These are phyloP conservation scores for Leccinellum luteum DNA, from an alignment of 768 basidiomycete genomes.

Conservation along the genomic window DNA sequence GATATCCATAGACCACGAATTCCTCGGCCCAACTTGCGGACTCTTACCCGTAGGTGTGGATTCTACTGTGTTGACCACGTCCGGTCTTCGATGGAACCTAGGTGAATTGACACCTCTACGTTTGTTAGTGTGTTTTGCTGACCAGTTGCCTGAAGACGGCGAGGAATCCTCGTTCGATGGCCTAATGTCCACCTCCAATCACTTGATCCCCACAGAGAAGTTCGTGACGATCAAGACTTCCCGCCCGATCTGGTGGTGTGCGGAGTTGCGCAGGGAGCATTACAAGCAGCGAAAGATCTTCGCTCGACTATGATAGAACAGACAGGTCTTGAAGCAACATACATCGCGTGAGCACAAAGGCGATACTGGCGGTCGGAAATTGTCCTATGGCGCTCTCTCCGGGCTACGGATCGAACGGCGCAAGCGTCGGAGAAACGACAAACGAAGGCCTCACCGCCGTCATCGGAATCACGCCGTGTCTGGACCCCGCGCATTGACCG, in stretches of 20 bases:
- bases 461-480: too few species aligned
- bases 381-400: background rate
- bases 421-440: background rate
- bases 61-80: conserved; percentile 72
- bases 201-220: conserved; percentile 65
- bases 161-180: conserved; percentile 78
- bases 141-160: conserved; percentile 41
- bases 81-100: conserved; percentile 87
- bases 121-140: background rate
- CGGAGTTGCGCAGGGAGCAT: conserved; percentile 48
- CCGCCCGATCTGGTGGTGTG: conserved; percentile 88
- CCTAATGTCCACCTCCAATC: conserved; percentile 90
- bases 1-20: conserved; percentile 68
- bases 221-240: conserved; percentile 74
- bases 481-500: too few species aligned
- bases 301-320: background rate
- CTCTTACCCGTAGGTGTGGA: conserved; percentile 90
- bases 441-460: background rate
- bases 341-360: background rate
- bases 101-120: conserved; percentile 42
- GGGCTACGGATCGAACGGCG: background rate
- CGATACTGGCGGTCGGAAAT: background rate
- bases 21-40: conserved; percentile 88
- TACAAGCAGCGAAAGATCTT: background rate
- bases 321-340: background rate